Evolutionary conservation across 257 asterid genomes (phyloP), one percentile per base, ranked within the genome.

Genomic region (Fraxinus pennsylvanica): DNA sequence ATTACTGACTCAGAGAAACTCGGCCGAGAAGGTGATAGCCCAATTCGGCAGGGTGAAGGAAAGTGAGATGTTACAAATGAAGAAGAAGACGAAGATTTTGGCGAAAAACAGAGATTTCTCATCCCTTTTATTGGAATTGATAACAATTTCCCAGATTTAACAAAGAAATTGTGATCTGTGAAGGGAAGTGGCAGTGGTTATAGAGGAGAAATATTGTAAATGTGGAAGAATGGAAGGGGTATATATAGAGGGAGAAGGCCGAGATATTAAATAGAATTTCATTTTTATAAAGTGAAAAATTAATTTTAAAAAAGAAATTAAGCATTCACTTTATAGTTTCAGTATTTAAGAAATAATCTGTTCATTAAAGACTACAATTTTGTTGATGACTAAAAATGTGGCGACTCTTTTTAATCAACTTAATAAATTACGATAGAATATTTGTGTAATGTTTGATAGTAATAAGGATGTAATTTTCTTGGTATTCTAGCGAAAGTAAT

Each of bases 1-100:
- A 85, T 83, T 9, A 87, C 85, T 0, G 84, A 76, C 19, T 86
- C 89, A 13, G 88, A 78, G 45, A 86, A 89, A 61, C 88, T 86
- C 36, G 79, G 88, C 36, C 87, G 68, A 3, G 82, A 63, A 1
- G 89, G 84, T 9, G 87, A 76, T 3, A 82, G 81, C 3, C 72
- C 73, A 15, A 77, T 74, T 13, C 84, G 78, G 1, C 83, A 81
- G 14, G 86, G 85, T 0, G 86, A 79, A 25, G 86, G 77, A 39
- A 65, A 43, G 9, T 54, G 78, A 9, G 86, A 33, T 2, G 15
- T 22, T 25, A 35, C 10, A 45, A n/a, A 7, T 0, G 66, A 59
- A 33, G 85, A 63, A n/a, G 85, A 29, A 47, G 76, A 77, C 0
- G 25, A 25, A 7, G 81, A 73, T 74, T 74, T 84, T 0, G 86